phyloP scores from a whole-genome alignment of 73 alveolate genomes.

The Tetrahymena thermophila region DNA sequence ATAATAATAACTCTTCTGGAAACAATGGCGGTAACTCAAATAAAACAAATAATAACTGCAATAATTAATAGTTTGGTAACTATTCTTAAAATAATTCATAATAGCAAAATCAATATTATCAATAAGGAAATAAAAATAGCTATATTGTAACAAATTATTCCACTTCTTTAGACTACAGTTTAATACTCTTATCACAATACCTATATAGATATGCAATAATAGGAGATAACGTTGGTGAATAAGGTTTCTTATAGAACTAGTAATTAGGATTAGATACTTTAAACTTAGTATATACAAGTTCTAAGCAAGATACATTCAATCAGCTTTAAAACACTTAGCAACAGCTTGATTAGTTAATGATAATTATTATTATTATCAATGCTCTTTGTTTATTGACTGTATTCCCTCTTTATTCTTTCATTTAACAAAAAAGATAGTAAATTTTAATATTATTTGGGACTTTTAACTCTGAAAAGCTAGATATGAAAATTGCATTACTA shows the following conservation, averaged over 20 bases:
- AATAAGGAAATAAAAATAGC: too few species aligned
- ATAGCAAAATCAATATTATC: too few species aligned
- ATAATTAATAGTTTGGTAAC: neutral
- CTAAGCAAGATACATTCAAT: neutral
- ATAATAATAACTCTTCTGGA: neutral
- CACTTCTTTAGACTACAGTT: neutral
- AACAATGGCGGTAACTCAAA: neutral
- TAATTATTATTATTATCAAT: neutral
- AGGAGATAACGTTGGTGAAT: neutral
- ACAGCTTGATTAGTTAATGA: neutral
- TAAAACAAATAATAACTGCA: neutral
- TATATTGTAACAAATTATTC: neutral
- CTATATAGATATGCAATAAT: neutral
- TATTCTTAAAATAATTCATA: neutral
- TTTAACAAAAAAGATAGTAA: neutral
- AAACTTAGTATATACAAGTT: neutral
- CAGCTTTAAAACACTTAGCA: neutral
- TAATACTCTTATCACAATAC: neutral
- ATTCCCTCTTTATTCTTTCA: neutral
- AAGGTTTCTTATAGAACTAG: neutral
- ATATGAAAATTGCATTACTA: neutral
- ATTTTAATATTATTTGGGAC: neutral
- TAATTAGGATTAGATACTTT: neutral
- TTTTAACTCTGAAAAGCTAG: neutral
- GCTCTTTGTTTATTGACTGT: neutral